Evolutionary conservation across 371 early-diverging fungal genomes (phyloP).

Genomic region (Lichtheimia ornata): DNA sequence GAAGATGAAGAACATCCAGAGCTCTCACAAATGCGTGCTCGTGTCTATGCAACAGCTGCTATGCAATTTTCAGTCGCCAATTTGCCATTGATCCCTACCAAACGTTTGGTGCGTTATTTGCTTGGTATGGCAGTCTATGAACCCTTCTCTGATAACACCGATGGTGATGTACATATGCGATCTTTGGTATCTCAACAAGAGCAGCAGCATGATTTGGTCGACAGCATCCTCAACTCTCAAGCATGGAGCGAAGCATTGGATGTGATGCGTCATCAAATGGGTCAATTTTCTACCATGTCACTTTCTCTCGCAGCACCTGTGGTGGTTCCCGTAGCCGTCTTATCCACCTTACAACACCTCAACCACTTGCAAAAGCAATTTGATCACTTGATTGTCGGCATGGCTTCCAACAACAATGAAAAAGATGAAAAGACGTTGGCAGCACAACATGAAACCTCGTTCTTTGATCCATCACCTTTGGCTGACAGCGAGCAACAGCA

Average conservation of each 20-base stretch:
- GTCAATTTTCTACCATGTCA: slow-evolving; percentile 7
- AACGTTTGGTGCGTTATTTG: slow-evolving; percentile 23
- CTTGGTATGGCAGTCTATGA: slow-evolving; percentile 29
- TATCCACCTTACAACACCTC: slow-evolving; percentile 34
- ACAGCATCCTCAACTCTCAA: slow-evolving; percentile 25
- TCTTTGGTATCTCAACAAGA: slow-evolving; percentile 28
- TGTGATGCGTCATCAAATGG: slow-evolving; percentile 20
- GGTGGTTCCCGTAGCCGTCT: slow-evolving; percentile 33
- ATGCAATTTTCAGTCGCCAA: slow-evolving; percentile 29
- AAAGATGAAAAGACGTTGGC: too few species aligned
- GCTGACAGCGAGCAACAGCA: slow-evolving; percentile 23
- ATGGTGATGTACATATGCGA: slow-evolving; percentile 22
- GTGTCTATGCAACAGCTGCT: slow-evolving; percentile 48
- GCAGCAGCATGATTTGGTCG: slow-evolving; percentile 23
- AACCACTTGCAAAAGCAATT: slow-evolving; percentile 31
- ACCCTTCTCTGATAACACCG: slow-evolving; percentile 7
- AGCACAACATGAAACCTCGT: slow-evolving; percentile 9
- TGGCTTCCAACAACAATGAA: neutral
- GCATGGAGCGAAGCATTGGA: slow-evolving; percentile 35
- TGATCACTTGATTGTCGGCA: slow-evolving; percentile 15
- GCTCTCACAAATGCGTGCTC: slow-evolving; percentile 22
- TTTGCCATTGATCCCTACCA: slow-evolving; percentile 18
- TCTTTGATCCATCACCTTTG: slow-evolving; percentile 11
- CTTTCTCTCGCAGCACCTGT: slow-evolving; percentile 37
- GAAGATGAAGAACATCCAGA: slow-evolving; percentile 29